Evolutionary conservation across 2,329 filamentous ascomycete genomes (phyloP), one percentile per base, ranked within the genome.

Genomic region (Sclerotinia trifoliorum): DNA sequence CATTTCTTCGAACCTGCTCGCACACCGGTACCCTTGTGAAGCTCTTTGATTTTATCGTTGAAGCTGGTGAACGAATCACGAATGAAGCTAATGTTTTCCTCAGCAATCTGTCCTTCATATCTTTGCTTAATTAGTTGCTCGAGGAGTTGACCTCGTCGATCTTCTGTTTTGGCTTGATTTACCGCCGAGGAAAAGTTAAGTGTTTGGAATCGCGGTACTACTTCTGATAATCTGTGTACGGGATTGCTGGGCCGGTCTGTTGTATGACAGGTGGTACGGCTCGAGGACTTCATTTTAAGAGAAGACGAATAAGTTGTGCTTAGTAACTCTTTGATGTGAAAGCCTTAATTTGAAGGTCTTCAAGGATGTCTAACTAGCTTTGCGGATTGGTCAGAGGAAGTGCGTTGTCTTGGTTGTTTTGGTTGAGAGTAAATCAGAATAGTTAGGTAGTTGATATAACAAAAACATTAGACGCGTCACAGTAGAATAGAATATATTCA

Each of bases 81-180:
- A 21, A 63, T 51, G 7, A 26, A 51, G 6, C 7, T n/a, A 1
- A 63, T 39, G 15, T 51, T 17, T 1, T 51, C 60, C 29, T 63
- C 32, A 1, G 60, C 60, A 2, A 39, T 29, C n/a, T 13, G 7
- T 39, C 46, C 21, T 10, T 15, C 6, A 46, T 63, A 63, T 26
- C 26, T 63, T 17, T 21, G 46, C n/a, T 19, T 26, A 5, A 51
- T 21, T 19, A 63, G 3, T 19, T 63, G 29, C 10, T 63, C 60
- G 5, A 63, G 60, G 3, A 51, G 26, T 7, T 51, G 46, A 11
- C 32, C 60, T 3, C 32, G 46, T 21, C 60, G 60, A 21, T 39
- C 24, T 51, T 63, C 60, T 2, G 60, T 51, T 4, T 63, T 51
- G 15, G 46, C 32, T 39, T 63, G 60, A 39, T 51, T 51, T 8